Conservation (phyloP, 73 alveolate species). For the Blepharisma stoltei region DNA sequence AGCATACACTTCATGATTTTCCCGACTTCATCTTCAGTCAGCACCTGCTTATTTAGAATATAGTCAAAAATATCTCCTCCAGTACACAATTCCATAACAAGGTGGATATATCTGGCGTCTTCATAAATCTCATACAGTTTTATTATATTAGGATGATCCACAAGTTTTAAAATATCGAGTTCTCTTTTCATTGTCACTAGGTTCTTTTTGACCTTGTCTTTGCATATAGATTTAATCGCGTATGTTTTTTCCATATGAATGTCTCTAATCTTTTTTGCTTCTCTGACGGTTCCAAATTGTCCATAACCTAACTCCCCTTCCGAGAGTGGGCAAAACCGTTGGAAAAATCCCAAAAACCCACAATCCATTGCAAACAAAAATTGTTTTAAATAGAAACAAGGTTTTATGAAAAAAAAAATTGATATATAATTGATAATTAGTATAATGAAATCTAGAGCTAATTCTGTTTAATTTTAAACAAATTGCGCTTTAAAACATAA, state of each 20-base stretch:
- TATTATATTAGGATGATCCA: conserved; percentile 66
- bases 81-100: conserved; percentile 56
- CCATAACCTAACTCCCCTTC: conserved; percentile 28
- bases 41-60: conserved; percentile 36
- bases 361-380: too few species aligned
- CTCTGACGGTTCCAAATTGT: conserved; percentile 30
- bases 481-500: too few species aligned
- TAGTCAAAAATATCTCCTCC: conserved; percentile 55
- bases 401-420: too few species aligned
- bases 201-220: conserved; percentile 10
- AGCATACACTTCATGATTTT: conserved; percentile 37
- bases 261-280: neutral
- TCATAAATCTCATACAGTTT: conserved; percentile 60
- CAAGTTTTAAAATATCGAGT: conserved; percentile 42
- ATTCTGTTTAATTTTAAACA: too few species aligned
- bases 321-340: too few species aligned
- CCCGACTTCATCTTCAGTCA: conserved; percentile 23
- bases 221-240: conserved; percentile 26
- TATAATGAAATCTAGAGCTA: too few species aligned
- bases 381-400: too few species aligned
- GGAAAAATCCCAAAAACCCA: too few species aligned
- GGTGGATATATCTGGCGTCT: conserved; percentile 51
- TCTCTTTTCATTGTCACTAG: conserved; percentile 32
- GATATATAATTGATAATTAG: too few species aligned
- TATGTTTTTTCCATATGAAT: neutral